A percentile compares a stretch with the other conserved stretches of the same genome.
phyloP scores from a whole-genome alignment of 139 green algal species.

The Chlorella sp. region DNA sequence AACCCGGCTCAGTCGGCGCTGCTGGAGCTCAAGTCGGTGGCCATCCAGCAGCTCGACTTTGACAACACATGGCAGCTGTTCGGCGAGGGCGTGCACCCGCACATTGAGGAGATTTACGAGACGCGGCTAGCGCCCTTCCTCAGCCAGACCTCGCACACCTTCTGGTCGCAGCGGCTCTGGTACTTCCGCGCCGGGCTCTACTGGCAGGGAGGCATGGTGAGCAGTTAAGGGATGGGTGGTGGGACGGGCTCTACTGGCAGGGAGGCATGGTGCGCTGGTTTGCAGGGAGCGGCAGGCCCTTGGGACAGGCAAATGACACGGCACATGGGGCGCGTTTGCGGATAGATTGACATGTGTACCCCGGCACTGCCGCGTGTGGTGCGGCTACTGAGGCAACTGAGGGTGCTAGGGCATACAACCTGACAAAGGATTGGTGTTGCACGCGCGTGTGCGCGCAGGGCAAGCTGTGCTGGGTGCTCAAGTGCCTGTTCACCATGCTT shows the following conservation, averaged over 20 bases:
- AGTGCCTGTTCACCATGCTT: slow-evolving; percentile 38
- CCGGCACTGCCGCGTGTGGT: too few relatives aligned
- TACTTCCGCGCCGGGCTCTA: slow-evolving; percentile 95
- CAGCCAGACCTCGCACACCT: slow-evolving; percentile 70
- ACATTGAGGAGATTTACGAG: slow-evolving; percentile 79
- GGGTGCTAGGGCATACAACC: not conserved
- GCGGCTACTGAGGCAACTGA: not conserved
- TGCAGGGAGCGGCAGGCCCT: too few relatives aligned
- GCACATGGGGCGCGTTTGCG: too few relatives aligned
- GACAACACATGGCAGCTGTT: slow-evolving; percentile 92
- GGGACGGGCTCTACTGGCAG: too few relatives aligned
- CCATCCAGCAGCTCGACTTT: slow-evolving; percentile 80
- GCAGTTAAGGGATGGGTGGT: too few relatives aligned
- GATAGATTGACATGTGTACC: too few relatives aligned
- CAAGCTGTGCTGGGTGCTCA: slow-evolving; percentile 73
- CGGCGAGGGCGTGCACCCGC: slow-evolving; percentile 67
- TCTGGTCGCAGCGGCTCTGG: slow-evolving; percentile 81
- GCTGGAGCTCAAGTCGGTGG: slow-evolving; percentile 89
- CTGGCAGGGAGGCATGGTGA: slow-evolving; percentile 93
- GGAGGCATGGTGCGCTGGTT: too few relatives aligned
- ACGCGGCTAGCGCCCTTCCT: slow-evolving; percentile 86
- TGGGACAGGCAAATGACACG: too few relatives aligned
- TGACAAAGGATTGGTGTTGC: not conserved
- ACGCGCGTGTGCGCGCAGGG: slow-evolving; percentile 36
- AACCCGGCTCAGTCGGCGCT: slow-evolving; percentile 94